Evolutionary conservation across 2,329 filamentous ascomycete species (phyloP), one percentile per base, ranked within the genome.

Genomic region (Catunica adiposa): DNA sequence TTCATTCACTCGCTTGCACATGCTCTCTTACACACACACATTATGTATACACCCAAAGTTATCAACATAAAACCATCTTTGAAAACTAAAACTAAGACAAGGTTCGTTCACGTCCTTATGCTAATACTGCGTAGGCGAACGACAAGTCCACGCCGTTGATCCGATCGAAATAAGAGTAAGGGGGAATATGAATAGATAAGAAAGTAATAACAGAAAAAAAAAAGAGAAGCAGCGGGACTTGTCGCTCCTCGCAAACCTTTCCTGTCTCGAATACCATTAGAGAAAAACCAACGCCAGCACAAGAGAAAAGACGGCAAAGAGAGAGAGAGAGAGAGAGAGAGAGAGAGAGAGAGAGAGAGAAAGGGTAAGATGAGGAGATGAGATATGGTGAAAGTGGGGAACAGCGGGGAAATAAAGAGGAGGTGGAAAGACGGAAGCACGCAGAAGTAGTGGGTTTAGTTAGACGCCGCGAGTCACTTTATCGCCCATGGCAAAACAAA

Each of bases 151-250:
- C 50, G 38, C 54, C 48, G 40, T 52, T 52, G 37, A 51, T 51
- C 26, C 48, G 26, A 26, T 25, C 29, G 40, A 44, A 52, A 52
- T 51, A 56, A 57, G 40, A 58, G 44, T 56, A 54, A 51, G 31
- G 44, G 51, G 54, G 55, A 60, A 50, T 53, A 55, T 42, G 53
- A 60, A 55, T 58, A 61, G 54, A 51, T 60, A 50, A 58, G 46
- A 56, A 58, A 51, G 55, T 60, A 58, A 55, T 57, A 57, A 55
- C 46, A 54, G 44, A 57, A 55, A 52, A 46, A 51, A n/a, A 29
- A 50, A 52, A 51, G 23, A 31, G 29, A 51, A 31, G 25, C 38
- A 51, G 52, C 23, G 26, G 46, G 44, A 54, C 46, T 53, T 58
- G 55, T 54, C 46, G 34, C 52, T 34, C 22, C 51, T 53, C 38